Conservation (phyloP, 306 rosid species). For the Abrus pulchellus region DNA sequence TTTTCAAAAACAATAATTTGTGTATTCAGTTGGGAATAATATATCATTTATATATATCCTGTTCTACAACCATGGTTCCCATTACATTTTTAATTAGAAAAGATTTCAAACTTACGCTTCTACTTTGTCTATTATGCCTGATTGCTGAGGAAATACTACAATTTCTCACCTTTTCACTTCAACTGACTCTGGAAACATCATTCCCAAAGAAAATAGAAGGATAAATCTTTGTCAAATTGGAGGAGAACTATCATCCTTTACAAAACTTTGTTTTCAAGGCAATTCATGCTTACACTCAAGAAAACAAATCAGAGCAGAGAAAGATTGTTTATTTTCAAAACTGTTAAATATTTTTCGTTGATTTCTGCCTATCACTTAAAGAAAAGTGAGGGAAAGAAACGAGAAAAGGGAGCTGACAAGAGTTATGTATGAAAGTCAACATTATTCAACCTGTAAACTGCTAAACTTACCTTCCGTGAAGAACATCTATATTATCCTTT, state of each 20-base stretch:
- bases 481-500: conserved; percentile 83
- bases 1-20: conserved; percentile 5
- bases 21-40: background rate
- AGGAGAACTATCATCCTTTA: conserved; percentile 3
- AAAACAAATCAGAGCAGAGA: conserved; percentile 11
- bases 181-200: conserved; percentile 24
- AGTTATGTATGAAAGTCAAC: background rate
- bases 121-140: conserved; percentile 11
- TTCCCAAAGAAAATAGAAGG: conserved; percentile 16
- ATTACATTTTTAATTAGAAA: background rate
- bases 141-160: conserved; percentile 11
- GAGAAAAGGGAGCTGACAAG: conserved; percentile 10
- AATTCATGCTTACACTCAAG: conserved; percentile 27
- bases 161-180: conserved; percentile 6
- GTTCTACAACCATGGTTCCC: background rate
- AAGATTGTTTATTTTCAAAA: background rate
- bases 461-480: conserved; percentile 84
- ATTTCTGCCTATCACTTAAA: conserved; percentile 3
- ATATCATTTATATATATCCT: conserved; percentile 1
- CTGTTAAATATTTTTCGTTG: background rate
- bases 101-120: background rate
- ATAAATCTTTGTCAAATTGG: conserved; percentile 16
- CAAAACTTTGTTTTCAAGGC: background rate
- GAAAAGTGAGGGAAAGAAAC: background rate
- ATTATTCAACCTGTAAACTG: background rate